Percentiles rank a stretch among this genome's conserved stretches.
Evolutionary conservation across 2,329 filamentous ascomycete genomes (phyloP).

Genomic region (Exophiala lecanii-corni): DNA sequence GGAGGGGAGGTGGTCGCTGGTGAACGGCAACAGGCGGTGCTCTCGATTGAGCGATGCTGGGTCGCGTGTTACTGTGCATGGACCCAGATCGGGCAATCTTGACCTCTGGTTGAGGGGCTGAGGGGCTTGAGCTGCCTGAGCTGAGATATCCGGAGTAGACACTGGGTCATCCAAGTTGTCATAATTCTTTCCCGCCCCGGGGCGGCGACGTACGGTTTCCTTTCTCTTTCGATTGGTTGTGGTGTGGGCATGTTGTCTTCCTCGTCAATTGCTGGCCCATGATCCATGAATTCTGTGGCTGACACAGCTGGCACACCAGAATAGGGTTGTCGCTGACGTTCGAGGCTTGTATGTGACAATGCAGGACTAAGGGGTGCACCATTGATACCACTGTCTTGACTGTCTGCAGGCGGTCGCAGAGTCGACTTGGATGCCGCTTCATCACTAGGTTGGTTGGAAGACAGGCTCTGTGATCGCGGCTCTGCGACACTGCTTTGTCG

Average conservation of each 20-base stretch:
- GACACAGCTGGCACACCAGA: slow-evolving; percentile 1
- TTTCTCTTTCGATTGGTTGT: slow-evolving; percentile 59
- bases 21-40: slow-evolving; percentile 23
- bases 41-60: slow-evolving; percentile 4
- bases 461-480: slow-evolving; percentile 32
- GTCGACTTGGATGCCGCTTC: slow-evolving; percentile 20
- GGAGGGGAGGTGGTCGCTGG: slow-evolving; percentile 19
- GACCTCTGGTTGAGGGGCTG: slow-evolving; percentile 8
- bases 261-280: slow-evolving; percentile 11
- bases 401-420: slow-evolving; percentile 24
- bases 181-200: slow-evolving; percentile 56
- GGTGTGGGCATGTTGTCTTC: slow-evolving; percentile 37
- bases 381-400: slow-evolving; percentile 4
- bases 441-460: slow-evolving; percentile 16
- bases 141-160: neutral
- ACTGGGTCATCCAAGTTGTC: slow-evolving; percentile 33
- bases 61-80: slow-evolving; percentile 10
- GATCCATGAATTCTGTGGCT: too few relatives aligned
- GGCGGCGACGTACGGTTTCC: slow-evolving; percentile 59
- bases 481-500: slow-evolving; percentile 31
- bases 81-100: slow-evolving; percentile 16
- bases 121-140: slow-evolving; percentile 4
- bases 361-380: slow-evolving; percentile 7
- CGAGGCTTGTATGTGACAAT: slow-evolving; percentile 36
- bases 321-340: slow-evolving; percentile 19